Percentiles rank a stretch among this genome's conserved stretches.
Evolutionary conservation across 2,329 filamentous ascomycete species (phyloP).

Genomic region (Penicillium sp.): DNA sequence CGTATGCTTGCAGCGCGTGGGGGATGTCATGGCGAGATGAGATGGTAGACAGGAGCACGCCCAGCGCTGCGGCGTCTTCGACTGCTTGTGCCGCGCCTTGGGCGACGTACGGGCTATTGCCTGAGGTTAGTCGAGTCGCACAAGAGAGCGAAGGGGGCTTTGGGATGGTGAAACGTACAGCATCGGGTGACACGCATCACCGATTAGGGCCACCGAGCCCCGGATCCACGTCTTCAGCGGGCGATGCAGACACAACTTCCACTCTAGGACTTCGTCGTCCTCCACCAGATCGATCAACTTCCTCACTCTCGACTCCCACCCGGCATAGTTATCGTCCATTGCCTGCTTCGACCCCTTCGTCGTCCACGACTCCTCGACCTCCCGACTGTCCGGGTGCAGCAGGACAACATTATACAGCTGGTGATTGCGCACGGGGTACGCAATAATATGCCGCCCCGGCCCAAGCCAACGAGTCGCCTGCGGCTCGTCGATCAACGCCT

Average conservation of each 20-base stretch:
- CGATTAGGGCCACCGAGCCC: slow-evolving; percentile 42
- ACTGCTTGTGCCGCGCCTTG: slow-evolving; percentile 53
- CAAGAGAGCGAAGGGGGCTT: neutral
- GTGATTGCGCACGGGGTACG: slow-evolving; percentile 71
- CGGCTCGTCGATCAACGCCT: slow-evolving; percentile 67
- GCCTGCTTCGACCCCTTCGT: slow-evolving; percentile 62
- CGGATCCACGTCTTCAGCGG: slow-evolving; percentile 40
- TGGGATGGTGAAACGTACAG: slow-evolving; percentile 32
- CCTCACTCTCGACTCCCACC: slow-evolving; percentile 62
- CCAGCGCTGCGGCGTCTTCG: slow-evolving; percentile 45
- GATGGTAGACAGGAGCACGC: slow-evolving; percentile 37
- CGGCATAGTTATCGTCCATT: slow-evolving; percentile 63
- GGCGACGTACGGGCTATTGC: slow-evolving; percentile 36
- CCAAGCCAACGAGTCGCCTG: slow-evolving; percentile 75
- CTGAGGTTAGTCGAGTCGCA: slow-evolving; percentile 6
- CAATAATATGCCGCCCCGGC: slow-evolving; percentile 73
- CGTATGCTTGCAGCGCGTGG: slow-evolving; percentile 39
- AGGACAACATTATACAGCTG: slow-evolving; percentile 67
- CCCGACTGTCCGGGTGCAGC: slow-evolving; percentile 63
- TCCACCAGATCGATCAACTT: slow-evolving; percentile 63
- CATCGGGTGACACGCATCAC: slow-evolving; percentile 51
- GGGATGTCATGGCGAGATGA: slow-evolving; percentile 36
- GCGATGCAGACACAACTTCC: slow-evolving; percentile 39
- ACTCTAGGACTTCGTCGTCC: slow-evolving; percentile 51
- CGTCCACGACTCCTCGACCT: slow-evolving; percentile 64